Evolutionary conservation across 2,329 filamentous ascomycete genomes (phyloP), one percentile per base, ranked within the genome.

Genomic region (Ustilaginoidea virens): DNA sequence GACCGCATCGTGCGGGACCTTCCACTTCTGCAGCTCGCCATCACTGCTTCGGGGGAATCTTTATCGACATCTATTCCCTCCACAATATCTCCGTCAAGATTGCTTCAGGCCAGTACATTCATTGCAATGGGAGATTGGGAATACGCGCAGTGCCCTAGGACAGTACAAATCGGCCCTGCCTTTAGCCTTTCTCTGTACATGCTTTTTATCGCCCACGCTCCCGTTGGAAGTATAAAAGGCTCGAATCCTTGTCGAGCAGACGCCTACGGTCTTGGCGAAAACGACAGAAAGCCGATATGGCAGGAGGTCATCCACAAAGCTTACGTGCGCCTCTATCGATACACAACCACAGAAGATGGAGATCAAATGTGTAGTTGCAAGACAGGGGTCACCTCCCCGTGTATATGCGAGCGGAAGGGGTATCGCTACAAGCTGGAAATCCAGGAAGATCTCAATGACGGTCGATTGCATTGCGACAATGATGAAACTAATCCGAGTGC

Each of bases 241-340:
- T n/a, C n/a, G n/a, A n/a, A n/a, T n/a, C n/a, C n/a, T n/a, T n/a
- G n/a, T n/a, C n/a, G n/a, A 4, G 58, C 60, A 7, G 25, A 28
- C 11, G 25, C 34, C 4, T 52, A 51, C 24, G 49, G 49, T 1
- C 18, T 52, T 4, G 44, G 42, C 3, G 39, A 45, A 24, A 33
- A 39, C 7, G 79, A 55, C 53, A 74, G 55, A 61, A 68, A 62
- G 38, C 63, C 83, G 0, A 79, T 86, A 1, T 96, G 90, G 90
- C 90, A 96, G 48, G 87, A 98, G 49, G 85, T 92, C 23, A 76
- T 94, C 35, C 86, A 96, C 57, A 98, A 96, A 51, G 81, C 85
- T 12, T 71, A 75, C 22, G 73, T 94, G 9, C 82, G 85, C 33
- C 61, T 98, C 8, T 67, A 79, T 41, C 68, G 86, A 27, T 69